Evolutionary conservation across 169 alveolate genomes (phyloP).

Genomic region (Eimeria nieschulzi): DNA sequence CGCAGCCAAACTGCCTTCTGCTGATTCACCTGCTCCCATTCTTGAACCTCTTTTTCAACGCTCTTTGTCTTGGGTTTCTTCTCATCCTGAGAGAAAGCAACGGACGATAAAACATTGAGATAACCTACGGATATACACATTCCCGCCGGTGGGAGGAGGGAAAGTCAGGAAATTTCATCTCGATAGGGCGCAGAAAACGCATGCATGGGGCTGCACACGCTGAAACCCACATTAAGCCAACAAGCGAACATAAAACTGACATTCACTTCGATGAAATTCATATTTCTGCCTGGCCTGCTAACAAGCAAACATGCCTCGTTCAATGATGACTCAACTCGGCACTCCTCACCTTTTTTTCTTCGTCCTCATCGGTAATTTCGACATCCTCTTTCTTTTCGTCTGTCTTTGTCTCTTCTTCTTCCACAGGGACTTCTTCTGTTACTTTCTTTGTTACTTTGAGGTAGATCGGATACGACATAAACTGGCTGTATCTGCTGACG

Average conservation of each 20-base stretch:
- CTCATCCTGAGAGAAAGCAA: background rate
- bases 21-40: conserved; percentile 93
- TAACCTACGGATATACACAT: no score
- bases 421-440: conserved; percentile 81
- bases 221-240: no score
- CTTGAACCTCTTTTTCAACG: conserved; percentile 89
- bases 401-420: conserved; percentile 82
- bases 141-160: no score
- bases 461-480: conserved; percentile 97
- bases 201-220: no score
- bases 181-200: no score
- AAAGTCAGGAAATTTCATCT: no score
- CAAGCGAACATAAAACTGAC: no score
- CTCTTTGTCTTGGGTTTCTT: conserved; percentile 79
- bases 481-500: conserved; percentile 96
- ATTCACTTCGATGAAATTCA: background rate
- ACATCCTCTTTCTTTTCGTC: conserved; percentile 82
- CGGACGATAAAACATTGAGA: background rate
- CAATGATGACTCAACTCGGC: background rate
- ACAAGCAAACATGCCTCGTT: background rate
- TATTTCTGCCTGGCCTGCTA: no score
- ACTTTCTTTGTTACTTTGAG: conserved; percentile 85
- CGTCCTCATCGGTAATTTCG: conserved; percentile 79
- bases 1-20: conserved; percentile 99
- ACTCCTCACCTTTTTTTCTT: conserved; percentile 80